Evolutionary conservation across 2,329 filamentous ascomycete species (phyloP), one percentile per base, ranked within the genome.

Genomic region (Arthrocladium fulminans): DNA sequence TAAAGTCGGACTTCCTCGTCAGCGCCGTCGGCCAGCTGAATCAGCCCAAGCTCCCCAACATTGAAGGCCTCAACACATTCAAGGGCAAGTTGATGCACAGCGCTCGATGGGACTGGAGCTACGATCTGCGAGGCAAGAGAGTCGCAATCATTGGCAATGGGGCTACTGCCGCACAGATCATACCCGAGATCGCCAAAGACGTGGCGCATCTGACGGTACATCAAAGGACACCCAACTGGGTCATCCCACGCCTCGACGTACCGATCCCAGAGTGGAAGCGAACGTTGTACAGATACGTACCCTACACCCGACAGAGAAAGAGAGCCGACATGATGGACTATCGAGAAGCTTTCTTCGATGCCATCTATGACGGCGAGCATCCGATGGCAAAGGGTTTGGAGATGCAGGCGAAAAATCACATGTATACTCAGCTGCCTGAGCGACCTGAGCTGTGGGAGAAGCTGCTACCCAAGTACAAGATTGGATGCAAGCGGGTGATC

Each of bases 141-240:
- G 70, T 81, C 34, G 77, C 72, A 0, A 61, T 81, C n/a, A 73
- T 82, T 30, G 77, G 79, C 2, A 81, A 78, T 57, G 76, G 74
- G 72, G 76, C 76, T 29, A 79, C 76, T 0, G 75, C 76, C 1
- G 72, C 70, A 1, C 78, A 81, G 52, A 79, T 81, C 52, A 67
- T 79, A 24, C 77, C 77, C 1, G 76, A 79, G 45, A 66, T 80
- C 27, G 70, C 72, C 2, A 73, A 74, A 37, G 65, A 69, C 2
- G 73, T 71, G 8, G 65, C 69, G 2, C 65, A 70, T 10, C 60
- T 81, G 13, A 73, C 71, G 0, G 63, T 81, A 12, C 80, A 75
- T 59, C 77, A 81, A 57, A 66, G 78, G 13, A 75, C 75, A 0
- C 74, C 78, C 0, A 80, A 80, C 55, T 81, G 76, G 76, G 61